A percentile compares a stretch with the other conserved stretches of the same genome.
phyloP scores from a whole-genome alignment of 208 protist species.

The Angomonas deanei region DNA sequence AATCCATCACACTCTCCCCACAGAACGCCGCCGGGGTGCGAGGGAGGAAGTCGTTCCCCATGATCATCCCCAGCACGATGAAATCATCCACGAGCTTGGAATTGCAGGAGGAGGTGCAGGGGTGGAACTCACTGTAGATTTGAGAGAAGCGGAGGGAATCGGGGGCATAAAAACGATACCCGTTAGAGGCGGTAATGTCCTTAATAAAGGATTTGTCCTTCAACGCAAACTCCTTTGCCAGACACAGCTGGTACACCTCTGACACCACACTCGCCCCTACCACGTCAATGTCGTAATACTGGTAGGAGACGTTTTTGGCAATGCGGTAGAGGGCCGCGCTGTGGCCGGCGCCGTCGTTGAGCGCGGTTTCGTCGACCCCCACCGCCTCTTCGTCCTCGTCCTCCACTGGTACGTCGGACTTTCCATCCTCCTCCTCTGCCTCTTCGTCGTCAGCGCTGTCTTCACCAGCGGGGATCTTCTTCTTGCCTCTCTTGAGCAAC shows the following conservation, averaged over 20 bases:
- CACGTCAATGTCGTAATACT: slow-evolving; percentile 73
- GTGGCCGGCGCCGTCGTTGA: slow-evolving; percentile 3
- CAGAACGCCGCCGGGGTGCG: slow-evolving; percentile 69
- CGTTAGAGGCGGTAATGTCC: slow-evolving; percentile 25
- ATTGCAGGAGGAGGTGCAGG: slow-evolving; percentile 58
- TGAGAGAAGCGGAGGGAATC: background rate
- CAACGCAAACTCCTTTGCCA: slow-evolving; percentile 29
- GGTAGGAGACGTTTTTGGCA: slow-evolving; percentile 19
- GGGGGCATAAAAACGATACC: slow-evolving; percentile 29
- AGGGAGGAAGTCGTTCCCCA: slow-evolving; percentile 86
- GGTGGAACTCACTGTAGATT: slow-evolving; percentile 24
- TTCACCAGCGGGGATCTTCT: background rate
- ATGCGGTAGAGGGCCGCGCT: slow-evolving; percentile 1
- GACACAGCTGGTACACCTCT: slow-evolving; percentile 61
- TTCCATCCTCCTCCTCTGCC: background rate
- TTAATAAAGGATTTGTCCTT: slow-evolving; percentile 8
- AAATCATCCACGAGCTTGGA: slow-evolving; percentile 83
- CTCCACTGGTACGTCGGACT: background rate
- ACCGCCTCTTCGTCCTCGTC: slow-evolving; percentile 1
- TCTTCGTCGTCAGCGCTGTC: background rate
- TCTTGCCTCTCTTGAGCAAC: background rate
- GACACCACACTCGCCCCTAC: slow-evolving; percentile 50
- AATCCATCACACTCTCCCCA: slow-evolving; percentile 72
- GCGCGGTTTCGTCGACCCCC: background rate
- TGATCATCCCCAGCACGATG: slow-evolving; percentile 63